Conservation (phyloP, 768 basidiomycete genomes). For the Xerocomus brunneocitrinus region DNA sequence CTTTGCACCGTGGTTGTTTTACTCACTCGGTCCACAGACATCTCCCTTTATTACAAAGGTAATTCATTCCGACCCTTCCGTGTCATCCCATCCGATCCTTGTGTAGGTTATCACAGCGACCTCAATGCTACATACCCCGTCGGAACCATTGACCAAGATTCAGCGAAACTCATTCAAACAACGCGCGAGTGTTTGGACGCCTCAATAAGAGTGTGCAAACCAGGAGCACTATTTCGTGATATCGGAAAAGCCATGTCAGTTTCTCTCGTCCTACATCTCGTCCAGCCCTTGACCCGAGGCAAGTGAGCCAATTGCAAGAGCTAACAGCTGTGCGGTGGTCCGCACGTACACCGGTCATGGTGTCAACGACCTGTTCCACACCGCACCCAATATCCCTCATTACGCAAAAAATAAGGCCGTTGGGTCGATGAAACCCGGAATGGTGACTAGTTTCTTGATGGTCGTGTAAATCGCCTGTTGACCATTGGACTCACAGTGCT, state of each 20-base stretch:
- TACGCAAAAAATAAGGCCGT: conserved; percentile 93
- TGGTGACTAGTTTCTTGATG: conserved; percentile 47
- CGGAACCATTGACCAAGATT: conserved; percentile 78
- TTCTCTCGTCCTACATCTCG: conserved; percentile 6
- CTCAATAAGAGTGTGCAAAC: conserved; percentile 90
- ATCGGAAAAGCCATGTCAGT: conserved; percentile 81
- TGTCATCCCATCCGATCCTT: not conserved
- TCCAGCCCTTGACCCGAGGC: conserved; percentile 9
- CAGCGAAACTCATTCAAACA: conserved; percentile 74
- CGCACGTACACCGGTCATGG: conserved; percentile 92
- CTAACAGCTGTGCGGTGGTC: conserved; percentile 85
- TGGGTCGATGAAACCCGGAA: conserved; percentile 91
- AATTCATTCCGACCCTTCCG: conserved; percentile 9
- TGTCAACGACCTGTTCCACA: conserved; percentile 82
- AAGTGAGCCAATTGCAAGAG: conserved; percentile 81
- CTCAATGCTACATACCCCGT: conserved; percentile 92
- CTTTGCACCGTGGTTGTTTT: conserved; percentile 7
- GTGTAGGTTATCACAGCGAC: conserved; percentile 83
- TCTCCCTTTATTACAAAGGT: conserved; percentile 79
- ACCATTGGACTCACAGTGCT: conserved; percentile 38
- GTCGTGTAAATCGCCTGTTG: not conserved
- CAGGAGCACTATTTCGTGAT: conserved; percentile 86
- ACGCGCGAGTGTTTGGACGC: conserved; percentile 82
- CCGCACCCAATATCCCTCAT: conserved; percentile 84
- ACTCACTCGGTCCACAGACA: conserved; percentile 45